A percentile compares a stretch with the other conserved stretches of the same genome.
Conservation (phyloP, 2,329 filamentous ascomycete species). For the Colletotrichum sp. region DNA sequence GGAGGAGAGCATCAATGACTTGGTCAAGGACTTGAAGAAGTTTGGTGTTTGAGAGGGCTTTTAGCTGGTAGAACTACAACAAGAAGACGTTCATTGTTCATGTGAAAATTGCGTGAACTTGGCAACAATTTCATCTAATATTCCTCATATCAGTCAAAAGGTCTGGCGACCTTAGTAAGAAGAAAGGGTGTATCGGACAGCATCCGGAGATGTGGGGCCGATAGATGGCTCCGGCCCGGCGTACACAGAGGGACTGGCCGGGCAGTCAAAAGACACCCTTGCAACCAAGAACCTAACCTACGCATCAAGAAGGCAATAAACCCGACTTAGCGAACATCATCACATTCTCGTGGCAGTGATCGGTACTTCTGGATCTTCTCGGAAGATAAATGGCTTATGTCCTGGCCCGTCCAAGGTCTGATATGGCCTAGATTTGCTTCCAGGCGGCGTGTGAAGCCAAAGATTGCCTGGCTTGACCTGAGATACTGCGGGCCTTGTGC, state of each 20-base stretch:
- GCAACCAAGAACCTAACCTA: neutral
- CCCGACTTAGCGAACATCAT: too few relatives aligned
- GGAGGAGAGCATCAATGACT: conserved; percentile 67
- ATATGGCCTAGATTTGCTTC: neutral
- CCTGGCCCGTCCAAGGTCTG: neutral
- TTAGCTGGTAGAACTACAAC: neutral
- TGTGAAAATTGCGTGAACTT: neutral
- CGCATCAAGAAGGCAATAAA: neutral
- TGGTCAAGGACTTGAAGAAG: conserved; percentile 45
- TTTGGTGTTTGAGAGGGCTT: conserved; percentile 26
- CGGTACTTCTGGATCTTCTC: neutral
- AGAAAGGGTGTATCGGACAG: neutral
- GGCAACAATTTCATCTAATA: rapidly evolving
- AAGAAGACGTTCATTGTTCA: neutral
- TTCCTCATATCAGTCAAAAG: neutral
- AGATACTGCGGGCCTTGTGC: rapidly evolving
- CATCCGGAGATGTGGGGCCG: neutral
- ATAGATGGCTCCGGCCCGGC: neutral
- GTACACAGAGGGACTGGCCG: neutral
- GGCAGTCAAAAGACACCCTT: neutral
- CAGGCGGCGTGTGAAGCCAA: neutral
- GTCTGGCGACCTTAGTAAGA: neutral
- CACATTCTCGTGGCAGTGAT: too few relatives aligned
- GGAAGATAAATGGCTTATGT: neutral
- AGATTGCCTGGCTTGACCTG: rapidly evolving